Conservation (phyloP, 805 yeast genomes). For the Pichia exigua region DNA sequence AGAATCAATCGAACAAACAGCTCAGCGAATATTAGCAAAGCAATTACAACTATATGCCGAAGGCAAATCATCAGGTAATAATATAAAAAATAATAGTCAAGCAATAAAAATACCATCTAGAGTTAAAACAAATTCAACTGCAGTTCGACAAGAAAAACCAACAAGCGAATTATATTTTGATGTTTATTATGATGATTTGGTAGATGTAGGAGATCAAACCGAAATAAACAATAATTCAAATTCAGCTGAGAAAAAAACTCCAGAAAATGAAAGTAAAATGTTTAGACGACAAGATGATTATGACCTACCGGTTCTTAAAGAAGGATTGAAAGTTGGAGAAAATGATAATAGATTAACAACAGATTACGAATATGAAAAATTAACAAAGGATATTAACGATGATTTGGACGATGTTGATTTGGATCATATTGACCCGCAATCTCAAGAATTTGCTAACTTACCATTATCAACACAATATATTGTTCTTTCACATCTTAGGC, state of each 20-base stretch:
- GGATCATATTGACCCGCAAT: constrained; percentile 74
- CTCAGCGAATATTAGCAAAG: constrained; percentile 69
- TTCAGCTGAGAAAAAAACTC: background rate
- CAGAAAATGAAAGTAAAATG: constrained; percentile 17
- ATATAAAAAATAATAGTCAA: background rate
- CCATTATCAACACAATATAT: constrained; percentile 86
- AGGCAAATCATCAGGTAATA: background rate
- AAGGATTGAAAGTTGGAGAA: constrained; percentile 36
- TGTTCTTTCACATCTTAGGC: constrained; percentile 71
- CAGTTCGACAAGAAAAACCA: constrained; percentile 9
- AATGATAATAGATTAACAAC: constrained; percentile 70
- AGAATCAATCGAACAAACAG: constrained; percentile 65
- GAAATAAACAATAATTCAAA: background rate
- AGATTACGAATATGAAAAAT: constrained; percentile 60
- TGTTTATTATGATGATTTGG: constrained; percentile 32
- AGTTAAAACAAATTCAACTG: background rate
- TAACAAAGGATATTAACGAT: constrained; percentile 46
- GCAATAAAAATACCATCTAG: background rate
- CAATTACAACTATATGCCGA: constrained; percentile 60
- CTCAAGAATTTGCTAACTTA: constrained; percentile 65
- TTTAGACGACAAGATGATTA: constrained; percentile 70
- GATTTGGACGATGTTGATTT: constrained; percentile 64
- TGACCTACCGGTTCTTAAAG: constrained; percentile 65
- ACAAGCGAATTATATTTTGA: constrained; percentile 24
- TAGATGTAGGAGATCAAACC: constrained; percentile 16